Percentiles rank a stretch among this genome's conserved stretches.
These are phyloP conservation scores for Lentinus polychrous DNA, from an alignment of 1,284 basidiomycete species.

Conservation along the genomic window DNA sequence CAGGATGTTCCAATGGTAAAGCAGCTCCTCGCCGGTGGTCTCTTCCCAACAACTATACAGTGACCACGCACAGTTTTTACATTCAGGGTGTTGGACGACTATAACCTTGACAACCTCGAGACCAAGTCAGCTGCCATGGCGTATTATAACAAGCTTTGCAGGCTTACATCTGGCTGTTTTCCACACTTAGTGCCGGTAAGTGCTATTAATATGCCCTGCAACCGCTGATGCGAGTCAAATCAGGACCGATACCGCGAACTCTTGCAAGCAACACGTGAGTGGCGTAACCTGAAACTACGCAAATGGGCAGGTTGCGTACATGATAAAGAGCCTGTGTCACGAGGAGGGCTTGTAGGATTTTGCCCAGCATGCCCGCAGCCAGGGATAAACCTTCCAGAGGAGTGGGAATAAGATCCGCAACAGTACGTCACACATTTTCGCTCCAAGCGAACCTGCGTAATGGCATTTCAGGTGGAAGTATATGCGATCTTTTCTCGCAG, in stretches of 20 bases:
- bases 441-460: neutral
- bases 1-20: neutral
- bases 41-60: neutral
- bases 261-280: neutral
- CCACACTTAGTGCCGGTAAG: neutral
- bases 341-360: neutral
- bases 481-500: neutral
- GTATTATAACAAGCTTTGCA: neutral
- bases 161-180: neutral
- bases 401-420: neutral
- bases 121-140: neutral
- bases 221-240: too few relatives aligned
- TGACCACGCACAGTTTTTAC: neutral
- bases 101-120: neutral
- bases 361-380: slow-evolving; percentile 3
- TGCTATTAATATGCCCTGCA: too few relatives aligned
- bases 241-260: slow-evolving; percentile 2
- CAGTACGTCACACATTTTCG: neutral
- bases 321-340: neutral
- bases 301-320: neutral
- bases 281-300: neutral
- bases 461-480: neutral
- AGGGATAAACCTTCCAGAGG: neutral
- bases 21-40: neutral
- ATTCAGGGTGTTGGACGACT: neutral